Evolutionary conservation across 2,329 filamentous ascomycete species (phyloP).

Genomic region (Macrophomina tecta): DNA sequence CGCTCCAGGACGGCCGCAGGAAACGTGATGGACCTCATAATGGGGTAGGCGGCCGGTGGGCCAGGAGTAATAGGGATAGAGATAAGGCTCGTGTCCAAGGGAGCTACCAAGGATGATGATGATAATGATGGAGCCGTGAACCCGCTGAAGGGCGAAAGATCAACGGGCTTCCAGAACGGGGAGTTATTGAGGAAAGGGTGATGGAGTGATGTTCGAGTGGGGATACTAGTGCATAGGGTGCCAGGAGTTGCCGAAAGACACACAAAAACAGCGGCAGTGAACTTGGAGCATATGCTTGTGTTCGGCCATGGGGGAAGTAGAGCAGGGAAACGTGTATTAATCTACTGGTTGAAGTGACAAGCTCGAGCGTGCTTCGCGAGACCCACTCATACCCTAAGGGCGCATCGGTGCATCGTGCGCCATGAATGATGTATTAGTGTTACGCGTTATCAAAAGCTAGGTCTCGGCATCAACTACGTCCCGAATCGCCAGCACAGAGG

Average conservation of each 20-base stretch:
- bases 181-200: neutral
- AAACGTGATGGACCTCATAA: neutral
- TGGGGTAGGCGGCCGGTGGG: too few species aligned
- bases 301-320: neutral
- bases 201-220: neutral
- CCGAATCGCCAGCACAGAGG: slow-evolving; percentile 9
- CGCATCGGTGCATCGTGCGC: slow-evolving; percentile 3
- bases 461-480: slow-evolving; percentile 19
- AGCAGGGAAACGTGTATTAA: neutral
- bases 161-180: neutral
- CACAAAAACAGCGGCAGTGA: too few species aligned
- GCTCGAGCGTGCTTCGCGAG: slow-evolving; percentile 6
- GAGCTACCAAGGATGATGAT: too few species aligned
- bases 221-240: slow-evolving; percentile 7
- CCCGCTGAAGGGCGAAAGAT: too few species aligned
- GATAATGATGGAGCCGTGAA: neutral
- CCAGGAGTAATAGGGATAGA: neutral
- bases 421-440: slow-evolving; percentile 8
- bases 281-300: too few species aligned
- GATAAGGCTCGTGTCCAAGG: neutral
- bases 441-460: slow-evolving; percentile 22
- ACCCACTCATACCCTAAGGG: neutral
- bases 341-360: neutral
- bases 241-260: neutral
- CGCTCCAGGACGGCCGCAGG: neutral